phyloP scores from a whole-genome alignment of 2,329 filamentous ascomycete genomes.

The Lasiodiplodia theobromae region DNA sequence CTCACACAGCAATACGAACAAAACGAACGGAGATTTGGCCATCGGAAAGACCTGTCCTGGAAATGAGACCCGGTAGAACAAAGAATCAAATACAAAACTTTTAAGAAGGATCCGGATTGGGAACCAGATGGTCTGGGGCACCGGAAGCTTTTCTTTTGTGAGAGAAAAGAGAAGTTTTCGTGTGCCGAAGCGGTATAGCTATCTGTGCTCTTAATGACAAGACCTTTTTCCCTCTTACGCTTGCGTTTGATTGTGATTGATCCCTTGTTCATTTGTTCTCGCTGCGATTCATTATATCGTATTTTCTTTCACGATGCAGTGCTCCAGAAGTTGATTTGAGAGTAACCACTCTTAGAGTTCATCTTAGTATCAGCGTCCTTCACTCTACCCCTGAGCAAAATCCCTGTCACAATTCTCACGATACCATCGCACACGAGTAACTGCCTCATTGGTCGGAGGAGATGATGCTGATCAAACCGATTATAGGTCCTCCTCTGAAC shows the following conservation, averaged over 20 bases:
- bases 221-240: not conserved
- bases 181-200: not conserved
- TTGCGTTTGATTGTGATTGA: not conserved
- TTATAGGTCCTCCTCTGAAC: not conserved
- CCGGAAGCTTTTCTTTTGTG: not conserved
- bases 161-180: not conserved
- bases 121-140: not conserved
- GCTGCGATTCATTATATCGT: not conserved
- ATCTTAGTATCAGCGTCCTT: no score
- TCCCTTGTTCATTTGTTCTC: not conserved
- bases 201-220: conserved; percentile 19
- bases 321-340: no score
- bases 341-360: no score
- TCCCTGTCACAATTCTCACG: no score
- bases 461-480: not conserved
- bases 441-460: not conserved
- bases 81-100: conserved; percentile 11
- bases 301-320: not conserved
- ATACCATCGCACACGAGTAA: not conserved
- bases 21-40: not conserved
- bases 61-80: conserved; percentile 27
- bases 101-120: conserved; percentile 13
- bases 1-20: not conserved
- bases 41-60: not conserved
- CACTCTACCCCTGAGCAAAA: no score